Evolutionary conservation across 1,284 basidiomycete genomes (phyloP).

Genomic region (Trichosporon sp.): DNA sequence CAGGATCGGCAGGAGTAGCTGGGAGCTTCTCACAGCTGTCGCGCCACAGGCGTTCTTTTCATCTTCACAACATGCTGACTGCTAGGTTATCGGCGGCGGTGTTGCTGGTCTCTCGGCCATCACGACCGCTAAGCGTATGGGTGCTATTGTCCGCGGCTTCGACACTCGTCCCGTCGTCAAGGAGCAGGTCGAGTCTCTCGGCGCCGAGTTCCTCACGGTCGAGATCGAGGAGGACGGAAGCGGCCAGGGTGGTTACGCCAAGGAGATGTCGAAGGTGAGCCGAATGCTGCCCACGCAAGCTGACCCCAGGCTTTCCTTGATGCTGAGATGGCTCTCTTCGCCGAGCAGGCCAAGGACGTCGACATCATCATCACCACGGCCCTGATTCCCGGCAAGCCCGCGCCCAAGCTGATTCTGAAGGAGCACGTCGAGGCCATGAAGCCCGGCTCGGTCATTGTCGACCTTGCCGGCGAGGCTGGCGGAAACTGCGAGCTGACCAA

Average conservation of each 20-base stretch:
- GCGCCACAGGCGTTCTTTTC: too few species aligned
- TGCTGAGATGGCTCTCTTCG: conserved; percentile 83
- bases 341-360: conserved; percentile 80
- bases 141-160: conserved; percentile 81
- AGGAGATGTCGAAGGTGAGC: conserved; percentile 81
- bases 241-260: conserved; percentile 80
- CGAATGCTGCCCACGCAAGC: too few species aligned
- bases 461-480: conserved; percentile 78
- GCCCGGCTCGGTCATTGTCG: conserved; percentile 78
- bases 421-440: conserved; percentile 83
- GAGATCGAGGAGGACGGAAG: conserved; percentile 73
- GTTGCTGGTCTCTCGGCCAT: conserved; percentile 84
- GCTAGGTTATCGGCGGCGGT: conserved; percentile 71
- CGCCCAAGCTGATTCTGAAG: conserved; percentile 75
- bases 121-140: conserved; percentile 72
- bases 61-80: too few species aligned
- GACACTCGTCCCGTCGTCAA: conserved; percentile 78
- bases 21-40: neutral
- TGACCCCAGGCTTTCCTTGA: conserved; percentile 65
- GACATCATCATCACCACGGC: conserved; percentile 80
- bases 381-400: conserved; percentile 68
- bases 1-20: neutral
- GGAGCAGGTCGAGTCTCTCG: conserved; percentile 82
- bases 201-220: conserved; percentile 82
- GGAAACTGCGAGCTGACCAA: conserved; percentile 79